Base-by-base conservation (phyloP, 768 basidiomycete genomes). In the Paxillus rubicundulus region DNA sequence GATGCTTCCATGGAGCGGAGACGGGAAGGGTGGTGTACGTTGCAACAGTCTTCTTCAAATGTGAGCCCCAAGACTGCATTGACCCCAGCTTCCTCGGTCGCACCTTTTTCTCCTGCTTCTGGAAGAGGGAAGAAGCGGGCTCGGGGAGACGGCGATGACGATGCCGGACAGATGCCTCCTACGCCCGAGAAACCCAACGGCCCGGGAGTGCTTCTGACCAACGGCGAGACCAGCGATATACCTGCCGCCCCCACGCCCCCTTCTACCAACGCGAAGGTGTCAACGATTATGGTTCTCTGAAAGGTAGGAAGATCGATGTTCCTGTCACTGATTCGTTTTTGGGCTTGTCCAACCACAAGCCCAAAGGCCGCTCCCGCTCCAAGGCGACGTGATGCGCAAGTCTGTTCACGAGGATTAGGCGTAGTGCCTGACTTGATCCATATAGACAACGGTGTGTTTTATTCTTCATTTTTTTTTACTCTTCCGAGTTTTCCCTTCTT, bases 51-150 rank as follows among this genome's bases (percentile, higher is more conserved):
- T n/a, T 37, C 50, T 30, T 47, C 40, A 34, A 40, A 20, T 13
- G 45, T 2, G 1, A 39, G 48, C 13, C 37, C 10, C 1, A 52
- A 32, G 0, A 7, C 14, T 13, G 3, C 28, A 7, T 20, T 32
- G 1, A 50, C 53, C 5, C 41, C 52, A 0, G 13, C 45, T 17
- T 52, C 52, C 16, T 38, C 51, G 9, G 27, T 38, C 18, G 24
- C 47, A 1, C 53, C 60, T 6, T 46, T 50, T 14, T 66, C 61
- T 2, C 54, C 54, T 6, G 37, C 50, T 46, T 2, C 42, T 5
- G 41, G 47, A 9, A 52, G 49, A 30, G 58, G 61, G 8, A 54
- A 34, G 36, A 64, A 64, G 50, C 63, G 64, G 37, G 4, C 33
- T 5, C 50, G 55, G 34, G n/a, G 27, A 10, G 17, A 13, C 46